Conservation (phyloP, 1,139 yeast species). For the Scheffersomyces stambukii region DNA sequence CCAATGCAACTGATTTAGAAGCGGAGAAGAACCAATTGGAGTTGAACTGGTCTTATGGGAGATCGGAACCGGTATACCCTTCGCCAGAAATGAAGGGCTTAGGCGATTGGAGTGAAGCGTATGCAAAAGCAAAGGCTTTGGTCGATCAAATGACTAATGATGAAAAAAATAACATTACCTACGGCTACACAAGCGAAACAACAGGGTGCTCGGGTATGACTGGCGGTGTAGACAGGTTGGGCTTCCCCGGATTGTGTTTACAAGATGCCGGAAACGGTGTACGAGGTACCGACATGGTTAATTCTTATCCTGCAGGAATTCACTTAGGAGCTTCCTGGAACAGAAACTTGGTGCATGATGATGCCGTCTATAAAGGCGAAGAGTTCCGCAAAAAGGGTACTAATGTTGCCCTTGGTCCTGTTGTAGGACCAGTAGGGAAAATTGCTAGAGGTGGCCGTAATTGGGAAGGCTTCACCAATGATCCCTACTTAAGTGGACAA, state of each 20-base stretch:
- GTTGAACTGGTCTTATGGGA: too few species aligned
- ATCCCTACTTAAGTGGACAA: slow-evolving; percentile 59
- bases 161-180: slow-evolving; percentile 60
- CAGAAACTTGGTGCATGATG: slow-evolving; percentile 43
- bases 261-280: slow-evolving; percentile 69
- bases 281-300: slow-evolving; percentile 52
- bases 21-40: too few species aligned
- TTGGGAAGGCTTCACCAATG: slow-evolving; percentile 66
- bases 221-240: slow-evolving; percentile 54
- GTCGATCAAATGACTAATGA: slow-evolving; percentile 51
- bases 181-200: slow-evolving; percentile 64
- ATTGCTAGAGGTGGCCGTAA: slow-evolving; percentile 64
- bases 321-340: slow-evolving; percentile 61
- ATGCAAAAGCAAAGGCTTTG: slow-evolving; percentile 49
- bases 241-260: slow-evolving; percentile 54
- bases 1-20: too few species aligned
- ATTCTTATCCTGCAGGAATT: slow-evolving; percentile 56
- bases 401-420: slow-evolving; percentile 60
- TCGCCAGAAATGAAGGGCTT: too few species aligned
- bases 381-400: slow-evolving; percentile 57
- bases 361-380: slow-evolving; percentile 56
- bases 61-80: too few species aligned
- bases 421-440: slow-evolving; percentile 59
- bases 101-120: too few species aligned
- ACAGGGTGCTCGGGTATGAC: slow-evolving; percentile 67